A percentile compares a stretch with the other conserved stretches of the same genome.
phyloP scores from a whole-genome alignment of 208 protist genomes.

The Strigomonas culicis region DNA sequence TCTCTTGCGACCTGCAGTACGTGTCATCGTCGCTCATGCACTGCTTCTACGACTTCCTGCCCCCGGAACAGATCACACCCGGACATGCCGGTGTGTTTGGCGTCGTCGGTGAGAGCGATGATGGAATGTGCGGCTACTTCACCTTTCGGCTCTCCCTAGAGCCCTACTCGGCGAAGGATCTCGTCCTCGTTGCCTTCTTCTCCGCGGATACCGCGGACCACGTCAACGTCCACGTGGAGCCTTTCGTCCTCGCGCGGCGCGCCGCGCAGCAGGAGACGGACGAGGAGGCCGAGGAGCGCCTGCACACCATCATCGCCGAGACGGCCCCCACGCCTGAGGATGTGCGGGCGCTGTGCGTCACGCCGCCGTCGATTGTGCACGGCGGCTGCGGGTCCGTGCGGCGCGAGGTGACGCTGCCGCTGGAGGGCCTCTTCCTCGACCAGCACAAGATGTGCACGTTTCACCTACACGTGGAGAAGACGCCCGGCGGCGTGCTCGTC shows the following conservation, averaged over 20 bases:
- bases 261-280: slow-evolving; percentile 15
- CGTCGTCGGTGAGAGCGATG: slow-evolving; percentile 26
- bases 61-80: slow-evolving; percentile 17
- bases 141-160: slow-evolving; percentile 24
- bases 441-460: slow-evolving; percentile 21
- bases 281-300: slow-evolving; percentile 24
- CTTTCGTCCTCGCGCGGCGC: slow-evolving; percentile 26
- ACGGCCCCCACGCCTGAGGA: slow-evolving; percentile 24
- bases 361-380: background rate
- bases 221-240: slow-evolving; percentile 32
- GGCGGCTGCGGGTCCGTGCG: background rate
- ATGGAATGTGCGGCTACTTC: slow-evolving; percentile 29
- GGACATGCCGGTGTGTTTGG: slow-evolving; percentile 34
- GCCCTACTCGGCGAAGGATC: slow-evolving; percentile 17
- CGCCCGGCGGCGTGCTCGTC: slow-evolving; percentile 21
- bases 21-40: slow-evolving; percentile 24
- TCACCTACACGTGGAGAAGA: slow-evolving; percentile 26
- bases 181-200: slow-evolving; percentile 43
- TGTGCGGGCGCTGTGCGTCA: slow-evolving; percentile 21
- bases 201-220: slow-evolving; percentile 20
- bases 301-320: slow-evolving; percentile 31
- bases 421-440: slow-evolving; percentile 13
- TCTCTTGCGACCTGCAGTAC: slow-evolving; percentile 23
- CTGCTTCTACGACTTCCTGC: slow-evolving; percentile 56
- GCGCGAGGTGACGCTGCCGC: slow-evolving; percentile 1